phyloP scores from a whole-genome alignment of 371 early-diverging fungal genomes.

The Mortierella sp. region DNA sequence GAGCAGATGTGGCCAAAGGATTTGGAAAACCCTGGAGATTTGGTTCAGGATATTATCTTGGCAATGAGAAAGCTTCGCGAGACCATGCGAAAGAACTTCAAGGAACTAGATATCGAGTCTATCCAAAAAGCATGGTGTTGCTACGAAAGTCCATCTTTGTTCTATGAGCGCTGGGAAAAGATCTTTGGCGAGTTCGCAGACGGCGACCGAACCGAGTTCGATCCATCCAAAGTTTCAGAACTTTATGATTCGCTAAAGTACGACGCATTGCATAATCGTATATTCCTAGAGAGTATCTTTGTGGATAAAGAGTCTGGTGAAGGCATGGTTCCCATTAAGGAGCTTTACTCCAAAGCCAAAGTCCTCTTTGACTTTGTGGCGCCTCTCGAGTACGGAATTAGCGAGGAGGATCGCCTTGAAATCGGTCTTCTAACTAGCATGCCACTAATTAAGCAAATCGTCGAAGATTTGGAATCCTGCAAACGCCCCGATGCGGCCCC shows the following conservation, averaged over 20 bases:
- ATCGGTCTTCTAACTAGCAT: slow-evolving; percentile 90
- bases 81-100: slow-evolving; percentile 87
- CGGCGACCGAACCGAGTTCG: slow-evolving; percentile 67
- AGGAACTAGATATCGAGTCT: slow-evolving; percentile 62
- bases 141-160: slow-evolving; percentile 78
- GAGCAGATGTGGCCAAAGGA: slow-evolving; percentile 69
- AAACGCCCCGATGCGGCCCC: slow-evolving; percentile 66
- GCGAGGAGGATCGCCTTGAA: slow-evolving; percentile 83
- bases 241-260: slow-evolving; percentile 96
- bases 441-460: slow-evolving; percentile 81
- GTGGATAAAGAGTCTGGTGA: slow-evolving; percentile 50
- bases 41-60: slow-evolving; percentile 78
- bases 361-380: slow-evolving; percentile 93
- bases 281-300: slow-evolving; percentile 82
- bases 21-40: slow-evolving; percentile 71
- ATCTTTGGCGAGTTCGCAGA: slow-evolving; percentile 91
- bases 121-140: slow-evolving; percentile 86
- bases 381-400: slow-evolving; percentile 94
- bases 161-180: slow-evolving; percentile 96
- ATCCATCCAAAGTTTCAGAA: slow-evolving; percentile 93
- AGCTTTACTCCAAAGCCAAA: slow-evolving; percentile 87
- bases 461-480: slow-evolving; percentile 79
- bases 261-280: slow-evolving; percentile 94
- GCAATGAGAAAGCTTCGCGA: slow-evolving; percentile 76
- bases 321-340: slow-evolving; percentile 55